Base-by-base conservation (phyloP, 108 stramenopile genomes). In the Conticribra guillardii region DNA sequence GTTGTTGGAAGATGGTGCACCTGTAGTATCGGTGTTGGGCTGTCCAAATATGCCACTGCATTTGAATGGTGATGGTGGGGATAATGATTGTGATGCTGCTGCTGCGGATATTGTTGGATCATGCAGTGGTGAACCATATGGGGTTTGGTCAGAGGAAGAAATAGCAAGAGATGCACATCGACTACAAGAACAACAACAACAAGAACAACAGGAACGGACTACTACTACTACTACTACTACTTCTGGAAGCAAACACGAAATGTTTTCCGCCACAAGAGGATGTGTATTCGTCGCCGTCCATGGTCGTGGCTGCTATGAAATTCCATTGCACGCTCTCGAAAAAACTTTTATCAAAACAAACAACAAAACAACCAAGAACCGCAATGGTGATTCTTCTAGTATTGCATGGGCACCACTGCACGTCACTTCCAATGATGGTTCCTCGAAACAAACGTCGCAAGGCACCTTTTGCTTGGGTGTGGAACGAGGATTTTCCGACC, bases 11-110 rank as follows among this genome's bases (percentile, higher is more conserved):
- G 69, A 86, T 62, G 81, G 92, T 56, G 64, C 74, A n/a, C 86
- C 92, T 0, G 74, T 85, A 8, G 55, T 92, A 44, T 88, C 88
- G 0, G 71, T 96, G 16, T 65, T 96, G 30, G 96, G 86, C 0
- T 96, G 95, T 55, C 95, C 95, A 15, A 92, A 94, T 63, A 60
- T 92, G 17, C 88, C 3, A 54, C 23, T n/a, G 17, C 22, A n/a
- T n/a, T n/a, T n/a, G n/a, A n/a, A n/a, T n/a, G n/a, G n/a, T n/a
- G n/a, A n/a, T n/a, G n/a, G n/a, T n/a, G n/a, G n/a, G n/a, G n/a
- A n/a, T n/a, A n/a, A n/a, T n/a, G n/a, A n/a, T n/a, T n/a, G n/a
- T n/a, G n/a, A n/a, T n/a, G n/a, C n/a, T n/a, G n/a, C n/a, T n/a
- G n/a, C n/a, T n/a, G n/a, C n/a, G n/a, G n/a, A n/a, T n/a, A n/a